A percentile compares a stretch with the other conserved stretches of the same genome.
These are phyloP conservation scores for Blakeslea trispora DNA, from an alignment of 371 early-diverging fungal genomes.

Conservation along the genomic window DNA sequence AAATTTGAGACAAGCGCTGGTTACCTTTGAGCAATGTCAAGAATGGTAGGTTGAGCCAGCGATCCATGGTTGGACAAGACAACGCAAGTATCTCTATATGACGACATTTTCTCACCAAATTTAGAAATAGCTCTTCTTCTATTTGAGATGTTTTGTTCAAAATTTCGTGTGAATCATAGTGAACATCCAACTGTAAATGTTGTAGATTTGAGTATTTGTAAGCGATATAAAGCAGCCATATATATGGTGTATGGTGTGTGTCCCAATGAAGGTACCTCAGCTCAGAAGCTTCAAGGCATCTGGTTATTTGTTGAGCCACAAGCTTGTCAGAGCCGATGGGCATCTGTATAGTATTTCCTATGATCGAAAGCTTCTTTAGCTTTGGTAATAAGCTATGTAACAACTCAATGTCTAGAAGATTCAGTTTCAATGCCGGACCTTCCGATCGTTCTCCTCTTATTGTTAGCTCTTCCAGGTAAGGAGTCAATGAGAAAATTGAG, in stretches of 20 bases:
- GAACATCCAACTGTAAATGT: conserved; percentile 5
- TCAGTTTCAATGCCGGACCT: neutral
- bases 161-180: conserved; percentile 1
- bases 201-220: conserved; percentile 16
- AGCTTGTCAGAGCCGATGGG: neutral
- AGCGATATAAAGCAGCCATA: conserved; percentile 19
- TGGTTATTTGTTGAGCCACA: neutral
- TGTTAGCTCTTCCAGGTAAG: conserved; percentile 1
- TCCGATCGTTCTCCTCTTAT: neutral
- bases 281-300: neutral
- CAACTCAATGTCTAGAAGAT: conserved; percentile 15
- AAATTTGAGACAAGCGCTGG: conserved; percentile 1
- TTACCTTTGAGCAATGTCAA: neutral
- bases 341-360: conserved; percentile 14
- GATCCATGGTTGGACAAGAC: conserved; percentile 3
- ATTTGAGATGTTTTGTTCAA: neutral
- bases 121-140: neutral
- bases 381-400: conserved; percentile 9
- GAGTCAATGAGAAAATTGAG: conserved; percentile 8
- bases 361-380: conserved; percentile 1
- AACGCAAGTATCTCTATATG: conserved; percentile 3
- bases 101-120: conserved; percentile 4
- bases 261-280: conserved; percentile 3
- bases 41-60: conserved; percentile 17
- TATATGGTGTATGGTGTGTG: conserved; percentile 4